Conservation (phyloP, 2,329 filamentous ascomycete genomes). For the Paecilomyces fulvus region DNA sequence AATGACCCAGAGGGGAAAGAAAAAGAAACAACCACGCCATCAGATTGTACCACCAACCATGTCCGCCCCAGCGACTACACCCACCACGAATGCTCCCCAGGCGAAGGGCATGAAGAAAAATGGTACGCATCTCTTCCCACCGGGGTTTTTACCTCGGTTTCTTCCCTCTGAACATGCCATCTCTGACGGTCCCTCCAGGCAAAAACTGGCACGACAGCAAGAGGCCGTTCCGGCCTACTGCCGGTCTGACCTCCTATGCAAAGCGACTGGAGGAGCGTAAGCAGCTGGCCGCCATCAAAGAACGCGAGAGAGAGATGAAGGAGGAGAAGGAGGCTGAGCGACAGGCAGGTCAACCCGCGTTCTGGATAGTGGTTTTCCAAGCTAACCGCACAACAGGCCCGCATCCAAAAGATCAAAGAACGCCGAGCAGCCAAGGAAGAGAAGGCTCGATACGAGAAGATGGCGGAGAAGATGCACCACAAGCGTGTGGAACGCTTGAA, state of each 20-base stretch:
- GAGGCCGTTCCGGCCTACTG: slow-evolving; percentile 73
- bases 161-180: not conserved
- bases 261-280: slow-evolving; percentile 65
- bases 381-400: slow-evolving; percentile 46
- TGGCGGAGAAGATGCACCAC: slow-evolving; percentile 96
- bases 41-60: not conserved
- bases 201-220: slow-evolving; percentile 89
- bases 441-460: slow-evolving; percentile 81
- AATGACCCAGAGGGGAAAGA: not conserved
- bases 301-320: slow-evolving; percentile 91
- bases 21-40: not conserved
- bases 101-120: slow-evolving; percentile 70
- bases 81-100: not conserved
- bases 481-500: slow-evolving; percentile 90
- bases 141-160: not conserved
- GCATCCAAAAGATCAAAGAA: slow-evolving; percentile 72
- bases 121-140: slow-evolving; percentile 46
- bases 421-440: slow-evolving; percentile 84
- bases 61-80: not conserved
- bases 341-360: slow-evolving; percentile 48
- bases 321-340: slow-evolving; percentile 88
- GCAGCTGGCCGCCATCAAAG: slow-evolving; percentile 68
- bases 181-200: slow-evolving; percentile 45
- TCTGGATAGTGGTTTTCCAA: not conserved
- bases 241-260: slow-evolving; percentile 70